These are phyloP conservation scores for Mucor ambiguus DNA, from an alignment of 371 early-diverging fungal species.

Conservation along the genomic window DNA sequence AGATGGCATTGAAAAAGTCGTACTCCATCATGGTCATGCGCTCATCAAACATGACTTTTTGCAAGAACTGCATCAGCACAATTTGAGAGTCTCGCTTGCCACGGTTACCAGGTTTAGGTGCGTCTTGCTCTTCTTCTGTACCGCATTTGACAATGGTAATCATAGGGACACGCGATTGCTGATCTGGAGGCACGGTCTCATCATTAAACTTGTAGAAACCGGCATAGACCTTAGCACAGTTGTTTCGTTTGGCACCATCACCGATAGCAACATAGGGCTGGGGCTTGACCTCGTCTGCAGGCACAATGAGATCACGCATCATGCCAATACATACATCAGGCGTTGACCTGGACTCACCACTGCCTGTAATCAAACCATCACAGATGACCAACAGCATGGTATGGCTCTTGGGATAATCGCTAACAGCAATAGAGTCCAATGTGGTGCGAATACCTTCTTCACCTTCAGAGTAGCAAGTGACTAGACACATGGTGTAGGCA, in stretches of 20 bases:
- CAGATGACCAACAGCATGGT: constrained; percentile 92
- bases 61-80: constrained; percentile 96
- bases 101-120: constrained; percentile 87
- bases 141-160: constrained; percentile 69
- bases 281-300: constrained; percentile 64
- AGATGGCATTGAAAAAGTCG: constrained; percentile 91
- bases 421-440: constrained; percentile 91
- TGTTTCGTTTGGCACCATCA: constrained; percentile 90
- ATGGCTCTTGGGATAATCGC: constrained; percentile 86
- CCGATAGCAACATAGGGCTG: constrained; percentile 94
- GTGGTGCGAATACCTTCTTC: constrained; percentile 90
- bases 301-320: constrained; percentile 78
- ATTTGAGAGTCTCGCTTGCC: constrained; percentile 99
- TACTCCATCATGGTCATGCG: constrained; percentile 95
- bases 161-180: constrained; percentile 76
- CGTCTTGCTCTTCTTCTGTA: constrained; percentile 9
- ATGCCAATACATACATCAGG: constrained; percentile 82
- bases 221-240: constrained; percentile 94
- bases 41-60: constrained; percentile 92
- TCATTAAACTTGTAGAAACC: constrained; percentile 84
- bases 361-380: constrained; percentile 85
- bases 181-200: constrained; percentile 48
- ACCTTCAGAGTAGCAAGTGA: constrained; percentile 94
- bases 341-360: constrained; percentile 75
- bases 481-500: constrained; percentile 74